Evolutionary conservation across 2,329 filamentous ascomycete species (phyloP), one percentile per base, ranked within the genome.

Genomic region (Teratosphaeria pseudoeucalypti): DNA sequence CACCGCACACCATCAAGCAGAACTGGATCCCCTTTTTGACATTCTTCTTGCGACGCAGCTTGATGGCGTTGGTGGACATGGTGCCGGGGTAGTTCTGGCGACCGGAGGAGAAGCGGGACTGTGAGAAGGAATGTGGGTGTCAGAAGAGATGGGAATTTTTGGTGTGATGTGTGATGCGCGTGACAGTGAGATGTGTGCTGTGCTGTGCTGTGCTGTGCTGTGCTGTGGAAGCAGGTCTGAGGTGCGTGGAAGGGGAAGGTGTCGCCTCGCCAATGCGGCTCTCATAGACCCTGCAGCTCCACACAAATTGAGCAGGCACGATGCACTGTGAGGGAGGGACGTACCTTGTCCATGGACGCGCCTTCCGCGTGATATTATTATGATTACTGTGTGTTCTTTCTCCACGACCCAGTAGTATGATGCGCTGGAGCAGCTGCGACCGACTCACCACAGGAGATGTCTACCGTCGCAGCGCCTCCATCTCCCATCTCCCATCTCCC

Each of bases 21-120:
- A 99, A 99, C 83, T 99, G 94, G 75, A 99, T 97, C 75, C 94
- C 94, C 85, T 96, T 96, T 89, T 96, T 96, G 81, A 99, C 92
- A 85, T 99, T 97, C 89, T 99, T 99, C 92, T 99, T 99, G 79
- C 90, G 88, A 80, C 94, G 92, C 76, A 96, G 92, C 89, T 96
- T 94, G 79, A 95, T 90, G 59, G 68, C 68, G 64, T 64, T 66
- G 65, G 64, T 63, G 34, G 70, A 71, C 70, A 72, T 73, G 62
- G 55, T 66, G 39, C 54, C 49, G n/a, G 57, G 3, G 19, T 34
- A 39, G 52, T 54, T 53, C 3, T 49, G 43, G 11, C 43, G 43
- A n/a, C 43, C 16, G 43, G 43, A 49, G 9, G 43, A 49, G 16
- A 49, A 49, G 52, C 27, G 52, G 26, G 52, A 54, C 27, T 54